phyloP scores from a whole-genome alignment of 345 rosid genomes.

The Syzygium grande region DNA sequence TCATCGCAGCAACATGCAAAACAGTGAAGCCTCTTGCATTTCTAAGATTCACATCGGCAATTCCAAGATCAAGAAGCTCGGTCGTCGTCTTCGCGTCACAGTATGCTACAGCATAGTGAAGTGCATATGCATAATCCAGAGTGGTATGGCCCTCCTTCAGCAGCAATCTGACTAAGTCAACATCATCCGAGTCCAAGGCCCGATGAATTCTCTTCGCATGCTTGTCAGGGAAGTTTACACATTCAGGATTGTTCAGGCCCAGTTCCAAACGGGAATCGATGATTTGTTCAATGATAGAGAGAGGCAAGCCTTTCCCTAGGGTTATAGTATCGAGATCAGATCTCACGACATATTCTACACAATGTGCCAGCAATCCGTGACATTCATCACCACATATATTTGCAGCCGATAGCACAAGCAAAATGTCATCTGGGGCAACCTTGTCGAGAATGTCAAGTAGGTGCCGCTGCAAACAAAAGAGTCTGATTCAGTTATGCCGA shows the following conservation, averaged over 20 bases:
- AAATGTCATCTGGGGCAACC: slow-evolving; percentile 44
- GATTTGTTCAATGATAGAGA: slow-evolving; percentile 35
- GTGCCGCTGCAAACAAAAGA: slow-evolving; percentile 38
- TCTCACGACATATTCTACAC: slow-evolving; percentile 39
- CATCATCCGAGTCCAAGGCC: slow-evolving; percentile 79
- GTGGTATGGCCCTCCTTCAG: slow-evolving; percentile 54
- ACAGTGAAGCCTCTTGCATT: slow-evolving; percentile 66
- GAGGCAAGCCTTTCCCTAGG: slow-evolving; percentile 60
- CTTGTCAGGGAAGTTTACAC: slow-evolving; percentile 27
- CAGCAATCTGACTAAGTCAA: slow-evolving; percentile 70
- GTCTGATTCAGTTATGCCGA: slow-evolving; percentile 23
- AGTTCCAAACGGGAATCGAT: slow-evolving; percentile 26
- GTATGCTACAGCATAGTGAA: slow-evolving; percentile 76
- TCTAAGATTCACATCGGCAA: slow-evolving; percentile 54
- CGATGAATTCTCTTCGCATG: slow-evolving; percentile 53
- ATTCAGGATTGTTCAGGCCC: slow-evolving; percentile 25
- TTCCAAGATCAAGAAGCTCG: slow-evolving; percentile 65
- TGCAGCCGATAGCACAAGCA: slow-evolving; percentile 50
- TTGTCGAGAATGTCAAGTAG: slow-evolving; percentile 56
- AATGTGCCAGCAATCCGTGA: slow-evolving; percentile 34
- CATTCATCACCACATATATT: slow-evolving; percentile 43
- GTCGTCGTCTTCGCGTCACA: slow-evolving; percentile 62
- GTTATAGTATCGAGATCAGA: slow-evolving; percentile 49
- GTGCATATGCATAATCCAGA: slow-evolving; percentile 65
- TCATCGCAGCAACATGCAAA: slow-evolving; percentile 69